These are phyloP conservation scores for Rosa multiflora DNA, from an alignment of 306 rosid genomes.

Conservation along the genomic window DNA sequence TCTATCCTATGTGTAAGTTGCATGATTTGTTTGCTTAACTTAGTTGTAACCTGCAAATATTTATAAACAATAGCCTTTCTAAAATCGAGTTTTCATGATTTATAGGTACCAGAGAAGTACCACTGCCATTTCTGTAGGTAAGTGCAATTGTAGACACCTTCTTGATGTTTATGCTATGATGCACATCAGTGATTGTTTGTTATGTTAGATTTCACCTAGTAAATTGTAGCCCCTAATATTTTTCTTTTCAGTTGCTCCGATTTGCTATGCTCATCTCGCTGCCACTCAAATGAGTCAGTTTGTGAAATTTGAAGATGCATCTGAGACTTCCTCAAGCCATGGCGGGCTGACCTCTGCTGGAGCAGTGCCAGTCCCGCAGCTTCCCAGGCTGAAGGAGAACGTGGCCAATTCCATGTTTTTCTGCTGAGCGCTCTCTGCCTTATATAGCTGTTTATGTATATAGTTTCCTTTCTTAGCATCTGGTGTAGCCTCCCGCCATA, in stretches of 20 bases:
- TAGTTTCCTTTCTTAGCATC: background rate
- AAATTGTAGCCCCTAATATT: background rate
- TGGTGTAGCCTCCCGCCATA: slow-evolving; percentile 21
- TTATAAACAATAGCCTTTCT: background rate
- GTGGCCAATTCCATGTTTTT: slow-evolving; percentile 80
- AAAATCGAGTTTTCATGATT: background rate
- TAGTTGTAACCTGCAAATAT: no score
- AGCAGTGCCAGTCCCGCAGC: slow-evolving; percentile 68
- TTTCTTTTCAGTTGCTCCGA: slow-evolving; percentile 73
- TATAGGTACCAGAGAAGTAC: slow-evolving; percentile 94
- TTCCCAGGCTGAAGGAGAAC: slow-evolving; percentile 54
- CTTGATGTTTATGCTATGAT: background rate
- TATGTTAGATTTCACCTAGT: background rate
- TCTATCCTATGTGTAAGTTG: slow-evolving; percentile 88
- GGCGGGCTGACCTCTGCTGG: slow-evolving; percentile 61
- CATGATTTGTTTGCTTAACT: background rate
- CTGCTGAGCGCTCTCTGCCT: slow-evolving; percentile 42
- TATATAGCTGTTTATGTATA: slow-evolving; percentile 20
- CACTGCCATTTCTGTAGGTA: slow-evolving; percentile 91
- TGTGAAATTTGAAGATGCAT: slow-evolving; percentile 71
- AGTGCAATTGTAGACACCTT: background rate
- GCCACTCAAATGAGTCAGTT: slow-evolving; percentile 77
- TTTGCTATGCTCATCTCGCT: slow-evolving; percentile 92
- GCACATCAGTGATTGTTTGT: background rate
- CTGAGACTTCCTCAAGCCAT: slow-evolving; percentile 83